Evolutionary conservation across 1,284 basidiomycete genomes (phyloP).

Genomic region (Leccinum variabile): DNA sequence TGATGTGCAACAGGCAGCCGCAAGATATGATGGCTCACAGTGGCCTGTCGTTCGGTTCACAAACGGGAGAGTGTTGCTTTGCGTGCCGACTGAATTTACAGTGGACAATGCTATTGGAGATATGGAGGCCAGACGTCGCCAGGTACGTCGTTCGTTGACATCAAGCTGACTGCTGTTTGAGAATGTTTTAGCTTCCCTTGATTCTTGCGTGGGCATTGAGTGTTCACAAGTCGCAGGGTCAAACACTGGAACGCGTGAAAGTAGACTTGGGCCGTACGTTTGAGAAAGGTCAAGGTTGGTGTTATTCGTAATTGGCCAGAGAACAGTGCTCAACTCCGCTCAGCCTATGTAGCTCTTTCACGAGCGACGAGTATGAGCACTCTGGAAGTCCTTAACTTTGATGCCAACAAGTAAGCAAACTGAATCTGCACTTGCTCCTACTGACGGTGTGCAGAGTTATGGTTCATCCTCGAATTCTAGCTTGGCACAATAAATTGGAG

Average conservation of each 20-base stretch:
- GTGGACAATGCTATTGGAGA: slow-evolving; percentile 53
- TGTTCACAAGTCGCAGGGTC: slow-evolving; percentile 86
- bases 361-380: slow-evolving; percentile 85
- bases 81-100: slow-evolving; percentile 56
- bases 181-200: slow-evolving; percentile 60
- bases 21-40: slow-evolving; percentile 30
- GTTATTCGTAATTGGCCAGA: not conserved
- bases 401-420: slow-evolving; percentile 60
- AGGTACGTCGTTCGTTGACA: slow-evolving; percentile 38
- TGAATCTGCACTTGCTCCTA: not conserved
- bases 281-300: slow-evolving; percentile 76
- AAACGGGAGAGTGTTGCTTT: slow-evolving; percentile 44
- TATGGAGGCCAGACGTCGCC: slow-evolving; percentile 53
- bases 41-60: slow-evolving; percentile 64
- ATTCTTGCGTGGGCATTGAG: slow-evolving; percentile 83
- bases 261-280: slow-evolving; percentile 68
- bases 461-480: slow-evolving; percentile 46
- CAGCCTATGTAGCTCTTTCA: slow-evolving; percentile 91
- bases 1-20: slow-evolving; percentile 16
- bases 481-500: slow-evolving; percentile 32
- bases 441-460: slow-evolving; percentile 39
- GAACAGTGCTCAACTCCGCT: slow-evolving; percentile 23
- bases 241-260: slow-evolving; percentile 76
- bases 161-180: slow-evolving; percentile 2
- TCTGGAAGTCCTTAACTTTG: slow-evolving; percentile 83